Conservation (phyloP, 2,329 filamentous ascomycete genomes). For the Albophoma yamanashiensis region DNA sequence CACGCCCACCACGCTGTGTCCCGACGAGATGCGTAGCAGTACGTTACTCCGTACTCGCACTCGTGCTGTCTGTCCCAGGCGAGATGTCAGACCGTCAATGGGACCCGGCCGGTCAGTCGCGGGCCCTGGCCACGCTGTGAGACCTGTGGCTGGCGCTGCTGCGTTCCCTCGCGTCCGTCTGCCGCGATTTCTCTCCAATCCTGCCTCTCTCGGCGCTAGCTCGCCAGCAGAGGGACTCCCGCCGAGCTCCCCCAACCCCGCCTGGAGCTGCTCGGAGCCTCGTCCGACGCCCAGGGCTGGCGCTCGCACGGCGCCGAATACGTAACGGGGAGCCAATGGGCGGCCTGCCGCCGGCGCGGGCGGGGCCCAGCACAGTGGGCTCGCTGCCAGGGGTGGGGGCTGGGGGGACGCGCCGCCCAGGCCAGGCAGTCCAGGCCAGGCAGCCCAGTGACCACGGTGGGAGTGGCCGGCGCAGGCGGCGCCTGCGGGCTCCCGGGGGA, state of each 20-base stretch:
- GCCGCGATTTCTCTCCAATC: background rate
- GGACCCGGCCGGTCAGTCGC: background rate
- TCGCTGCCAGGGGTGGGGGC: background rate
- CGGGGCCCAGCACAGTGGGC: background rate
- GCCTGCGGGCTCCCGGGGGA: background rate
- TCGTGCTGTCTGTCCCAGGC: no score
- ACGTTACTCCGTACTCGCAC: no score
- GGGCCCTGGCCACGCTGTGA: background rate
- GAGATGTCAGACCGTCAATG: background rate
- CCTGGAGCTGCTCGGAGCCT: background rate
- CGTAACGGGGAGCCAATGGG: conserved; percentile 3
- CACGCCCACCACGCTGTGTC: no score
- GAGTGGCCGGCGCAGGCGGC: background rate
- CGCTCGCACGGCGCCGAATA: background rate
- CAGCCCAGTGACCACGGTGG: no score
- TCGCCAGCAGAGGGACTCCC: background rate
- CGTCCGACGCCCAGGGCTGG: background rate
- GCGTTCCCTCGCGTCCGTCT: background rate
- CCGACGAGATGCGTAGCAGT: no score
- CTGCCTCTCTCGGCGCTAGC: background rate
- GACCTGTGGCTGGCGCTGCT: background rate
- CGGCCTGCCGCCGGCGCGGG: background rate
- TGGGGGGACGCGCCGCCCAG: no score
- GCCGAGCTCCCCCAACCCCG: background rate
- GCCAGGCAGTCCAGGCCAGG: no score